phyloP scores from a whole-genome alignment of 2,329 filamentous ascomycete genomes.

The Incumbomyces lentus region DNA sequence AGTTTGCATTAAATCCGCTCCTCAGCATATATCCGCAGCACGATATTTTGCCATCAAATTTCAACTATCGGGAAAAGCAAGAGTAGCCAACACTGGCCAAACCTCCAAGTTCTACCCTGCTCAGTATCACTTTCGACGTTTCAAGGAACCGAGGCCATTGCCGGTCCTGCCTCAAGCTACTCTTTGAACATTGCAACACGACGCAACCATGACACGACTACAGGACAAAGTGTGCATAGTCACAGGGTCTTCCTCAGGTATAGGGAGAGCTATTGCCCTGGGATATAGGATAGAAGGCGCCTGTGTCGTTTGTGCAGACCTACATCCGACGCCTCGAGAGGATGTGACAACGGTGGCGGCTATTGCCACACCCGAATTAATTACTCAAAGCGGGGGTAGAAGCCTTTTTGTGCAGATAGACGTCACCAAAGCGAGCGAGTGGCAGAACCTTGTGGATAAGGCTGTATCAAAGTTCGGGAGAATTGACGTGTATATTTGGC shows the following conservation, averaged over 20 bases:
- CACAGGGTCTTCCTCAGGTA: constrained; percentile 38
- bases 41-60: too few species aligned
- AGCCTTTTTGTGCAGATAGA: constrained; percentile 13
- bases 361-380: constrained; percentile 12
- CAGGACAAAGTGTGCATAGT: constrained; percentile 31
- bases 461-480: not conserved
- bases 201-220: too few species aligned
- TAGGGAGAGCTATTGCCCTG: constrained; percentile 38
- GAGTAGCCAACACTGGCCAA: too few species aligned
- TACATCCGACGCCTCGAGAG: not conserved
- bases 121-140: too few species aligned
- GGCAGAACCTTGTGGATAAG: constrained; percentile 4
- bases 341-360: not conserved
- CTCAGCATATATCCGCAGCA: too few species aligned
- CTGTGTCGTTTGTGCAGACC: constrained; percentile 35
- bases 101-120: too few species aligned
- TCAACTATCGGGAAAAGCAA: too few species aligned
- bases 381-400: constrained; percentile 13
- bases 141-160: too few species aligned
- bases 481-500: constrained; percentile 1
- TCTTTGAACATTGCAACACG: too few species aligned
- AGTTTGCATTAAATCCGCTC: too few species aligned
- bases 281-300: constrained; percentile 34
- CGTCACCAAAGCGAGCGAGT: constrained; percentile 11
- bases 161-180: too few species aligned